Evolutionary conservation across 2,329 filamentous ascomycete genomes (phyloP).

Genomic region (Calonectria naviculata): DNA sequence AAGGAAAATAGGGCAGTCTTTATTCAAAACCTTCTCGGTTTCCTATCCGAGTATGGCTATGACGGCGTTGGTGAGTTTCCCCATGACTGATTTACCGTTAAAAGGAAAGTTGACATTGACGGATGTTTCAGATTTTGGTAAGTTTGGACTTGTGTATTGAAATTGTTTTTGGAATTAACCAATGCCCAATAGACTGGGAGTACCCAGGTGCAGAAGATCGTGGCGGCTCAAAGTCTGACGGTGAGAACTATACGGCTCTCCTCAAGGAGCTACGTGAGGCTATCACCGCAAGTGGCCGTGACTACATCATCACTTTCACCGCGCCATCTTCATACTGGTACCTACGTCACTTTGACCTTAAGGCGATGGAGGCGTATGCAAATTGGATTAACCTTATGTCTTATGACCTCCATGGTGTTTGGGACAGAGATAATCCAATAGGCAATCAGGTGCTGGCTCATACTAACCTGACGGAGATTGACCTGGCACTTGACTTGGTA

Average conservation of each 20-base stretch:
- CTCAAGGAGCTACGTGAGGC: not conserved
- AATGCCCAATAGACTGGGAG: not conserved
- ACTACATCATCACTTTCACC: slow-evolving; percentile 25
- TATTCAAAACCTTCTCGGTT: slow-evolving; percentile 44
- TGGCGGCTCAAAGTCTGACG: not conserved
- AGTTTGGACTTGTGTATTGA: not conserved
- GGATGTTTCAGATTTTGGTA: not conserved
- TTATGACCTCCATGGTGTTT: slow-evolving; percentile 56
- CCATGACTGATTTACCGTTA: not conserved
- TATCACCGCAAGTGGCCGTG: not conserved
- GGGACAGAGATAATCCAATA: not conserved
- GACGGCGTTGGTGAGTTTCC: slow-evolving; percentile 45
- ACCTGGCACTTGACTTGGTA: not conserved
- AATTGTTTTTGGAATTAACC: not conserved
- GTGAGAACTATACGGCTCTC: not conserved
- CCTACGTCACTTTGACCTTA: slow-evolving; percentile 38
- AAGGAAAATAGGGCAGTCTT: slow-evolving; percentile 45
- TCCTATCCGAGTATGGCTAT: slow-evolving; percentile 35
- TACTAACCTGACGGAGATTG: not conserved
- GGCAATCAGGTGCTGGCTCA: not conserved
- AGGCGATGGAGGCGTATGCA: slow-evolving; percentile 28
- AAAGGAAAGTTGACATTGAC: not conserved
- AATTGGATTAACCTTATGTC: slow-evolving; percentile 56
- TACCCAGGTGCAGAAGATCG: not conserved
- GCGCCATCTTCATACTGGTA: slow-evolving; percentile 45